These are phyloP conservation scores for Sarocladium strictum DNA, from an alignment of 2,329 filamentous ascomycete genomes.

Conservation along the genomic window DNA sequence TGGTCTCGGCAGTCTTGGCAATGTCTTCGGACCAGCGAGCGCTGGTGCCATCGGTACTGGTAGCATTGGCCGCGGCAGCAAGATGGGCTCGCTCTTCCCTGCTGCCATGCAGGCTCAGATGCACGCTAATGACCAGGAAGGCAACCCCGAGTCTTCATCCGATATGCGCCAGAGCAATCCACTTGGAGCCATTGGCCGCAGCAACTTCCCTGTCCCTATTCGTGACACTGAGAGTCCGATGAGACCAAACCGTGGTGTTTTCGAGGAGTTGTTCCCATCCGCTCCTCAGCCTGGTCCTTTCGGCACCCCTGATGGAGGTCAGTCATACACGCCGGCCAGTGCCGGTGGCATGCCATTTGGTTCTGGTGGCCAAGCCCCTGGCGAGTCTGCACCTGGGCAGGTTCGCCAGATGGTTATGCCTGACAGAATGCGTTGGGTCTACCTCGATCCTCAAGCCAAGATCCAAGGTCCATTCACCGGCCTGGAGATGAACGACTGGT, in stretches of 20 bases:
- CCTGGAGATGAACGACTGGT: constrained; percentile 99
- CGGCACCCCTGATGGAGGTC: constrained; percentile 30
- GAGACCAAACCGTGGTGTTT: constrained; percentile 45
- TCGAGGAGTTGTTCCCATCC: constrained; percentile 48
- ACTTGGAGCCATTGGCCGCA: constrained; percentile 62
- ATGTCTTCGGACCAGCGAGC: constrained; percentile 61
- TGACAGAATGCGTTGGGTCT: constrained; percentile 97
- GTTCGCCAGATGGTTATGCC: constrained; percentile 97
- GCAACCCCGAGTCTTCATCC: constrained; percentile 45
- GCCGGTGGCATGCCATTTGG: constrained; percentile 28
- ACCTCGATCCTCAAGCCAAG: constrained; percentile 87
- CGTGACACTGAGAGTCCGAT: constrained; percentile 57
- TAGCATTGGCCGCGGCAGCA: constrained; percentile 70
- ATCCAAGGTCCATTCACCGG: constrained; percentile 94
- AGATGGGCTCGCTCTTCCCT: constrained; percentile 82
- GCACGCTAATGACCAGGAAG: constrained; percentile 65
- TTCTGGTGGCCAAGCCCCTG: constrained; percentile 26
- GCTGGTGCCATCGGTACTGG: constrained; percentile 47
- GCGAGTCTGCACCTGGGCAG: constrained; percentile 56
- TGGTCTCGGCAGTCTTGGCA: constrained; percentile 59
- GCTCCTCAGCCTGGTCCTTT: constrained; percentile 21
- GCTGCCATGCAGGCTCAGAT: constrained; percentile 86
- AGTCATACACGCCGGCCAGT: constrained; percentile 17
- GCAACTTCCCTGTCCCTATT: constrained; percentile 45
- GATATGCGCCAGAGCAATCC: constrained; percentile 57